Conservation (phyloP, 2,329 filamentous ascomycete genomes). For the Fusarium nelsonii region DNA sequence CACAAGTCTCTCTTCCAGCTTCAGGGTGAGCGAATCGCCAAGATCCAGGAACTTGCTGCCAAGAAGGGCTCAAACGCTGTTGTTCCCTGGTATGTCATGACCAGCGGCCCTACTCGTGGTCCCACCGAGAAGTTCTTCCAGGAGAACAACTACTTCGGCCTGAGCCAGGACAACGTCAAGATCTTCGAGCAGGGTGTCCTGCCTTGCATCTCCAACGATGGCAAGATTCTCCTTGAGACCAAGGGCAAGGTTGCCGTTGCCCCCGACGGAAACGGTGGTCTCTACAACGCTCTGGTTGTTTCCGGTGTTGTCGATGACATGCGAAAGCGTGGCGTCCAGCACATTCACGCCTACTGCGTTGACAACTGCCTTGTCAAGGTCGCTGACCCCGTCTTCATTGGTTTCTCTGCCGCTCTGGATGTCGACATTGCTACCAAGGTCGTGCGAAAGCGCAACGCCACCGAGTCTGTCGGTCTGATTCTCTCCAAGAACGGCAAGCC, state of each 20-base stretch:
- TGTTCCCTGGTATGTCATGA: conserved; percentile 99
- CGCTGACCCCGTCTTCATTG: conserved; percentile 95
- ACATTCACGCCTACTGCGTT: conserved; percentile 97
- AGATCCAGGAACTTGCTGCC: conserved; percentile 83
- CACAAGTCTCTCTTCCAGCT: conserved; percentile 97
- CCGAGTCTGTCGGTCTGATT: conserved; percentile 95
- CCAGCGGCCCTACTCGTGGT: conserved; percentile 89
- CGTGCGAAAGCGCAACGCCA: conserved; percentile 97
- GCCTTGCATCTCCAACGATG: conserved; percentile 96
- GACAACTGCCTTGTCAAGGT: conserved; percentile 99
- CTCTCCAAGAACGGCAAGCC: conserved; percentile 95
- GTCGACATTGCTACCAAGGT: conserved; percentile 99
- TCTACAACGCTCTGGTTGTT: conserved; percentile 90
- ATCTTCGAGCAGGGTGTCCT: conserved; percentile 98
- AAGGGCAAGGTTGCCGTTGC: conserved; percentile 94
- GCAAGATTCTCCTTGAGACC: conserved; percentile 93
- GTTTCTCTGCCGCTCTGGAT: conserved; percentile 87
- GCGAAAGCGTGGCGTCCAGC: conserved; percentile 87
- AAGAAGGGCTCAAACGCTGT: conserved; percentile 71
- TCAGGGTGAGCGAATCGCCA: conserved; percentile 92
- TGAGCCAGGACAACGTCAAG: conserved; percentile 85
- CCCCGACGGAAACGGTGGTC: conserved; percentile 95
- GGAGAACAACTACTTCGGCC: conserved; percentile 90
- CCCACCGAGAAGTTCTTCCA: conserved; percentile 96
- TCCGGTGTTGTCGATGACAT: conserved; percentile 88